phyloP scores from a whole-genome alignment of 2,329 filamentous ascomycete species.

The Botrytis porri region DNA sequence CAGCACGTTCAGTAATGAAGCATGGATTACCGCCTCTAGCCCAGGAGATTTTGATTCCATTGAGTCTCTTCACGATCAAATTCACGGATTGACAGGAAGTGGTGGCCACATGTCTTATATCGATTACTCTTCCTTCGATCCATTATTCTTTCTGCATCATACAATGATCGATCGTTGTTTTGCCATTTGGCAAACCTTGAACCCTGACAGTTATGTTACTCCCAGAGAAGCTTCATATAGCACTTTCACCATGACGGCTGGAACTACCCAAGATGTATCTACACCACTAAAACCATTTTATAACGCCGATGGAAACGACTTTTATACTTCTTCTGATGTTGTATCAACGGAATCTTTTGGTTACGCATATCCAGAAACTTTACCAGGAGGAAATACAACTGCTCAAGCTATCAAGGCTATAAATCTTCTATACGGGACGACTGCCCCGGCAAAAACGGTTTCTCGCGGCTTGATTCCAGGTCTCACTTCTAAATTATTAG shows the following conservation, averaged over 20 bases:
- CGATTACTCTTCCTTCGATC: constrained; percentile 46
- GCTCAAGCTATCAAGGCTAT: constrained; percentile 61
- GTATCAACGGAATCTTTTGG: constrained; percentile 28
- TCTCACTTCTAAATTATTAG: neutral
- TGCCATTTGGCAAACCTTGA: constrained; percentile 50
- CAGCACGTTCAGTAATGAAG: constrained; percentile 67
- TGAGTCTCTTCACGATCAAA: constrained; percentile 61
- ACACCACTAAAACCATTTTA: constrained; percentile 40
- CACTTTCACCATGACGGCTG: constrained; percentile 36
- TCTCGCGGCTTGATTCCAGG: neutral
- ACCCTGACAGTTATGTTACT: constrained; percentile 39
- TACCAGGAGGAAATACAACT: constrained; percentile 53
- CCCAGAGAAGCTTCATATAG: constrained; percentile 36
- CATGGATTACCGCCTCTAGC: constrained; percentile 51
- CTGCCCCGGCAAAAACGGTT: neutral
- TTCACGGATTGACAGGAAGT: constrained; percentile 56
- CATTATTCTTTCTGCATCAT: constrained; percentile 51
- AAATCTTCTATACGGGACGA: constrained; percentile 47
- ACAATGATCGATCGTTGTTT: constrained; percentile 60
- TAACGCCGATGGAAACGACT: constrained; percentile 43
- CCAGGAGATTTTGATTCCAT: constrained; percentile 56
- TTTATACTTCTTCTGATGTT: constrained; percentile 40
- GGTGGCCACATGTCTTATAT: constrained; percentile 51
- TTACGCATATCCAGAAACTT: constrained; percentile 37
- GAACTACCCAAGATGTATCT: constrained; percentile 28